These are phyloP conservation scores for Globisporangium iwayamae DNA, from an alignment of 352 stramenopile species.

Conservation along the genomic window DNA sequence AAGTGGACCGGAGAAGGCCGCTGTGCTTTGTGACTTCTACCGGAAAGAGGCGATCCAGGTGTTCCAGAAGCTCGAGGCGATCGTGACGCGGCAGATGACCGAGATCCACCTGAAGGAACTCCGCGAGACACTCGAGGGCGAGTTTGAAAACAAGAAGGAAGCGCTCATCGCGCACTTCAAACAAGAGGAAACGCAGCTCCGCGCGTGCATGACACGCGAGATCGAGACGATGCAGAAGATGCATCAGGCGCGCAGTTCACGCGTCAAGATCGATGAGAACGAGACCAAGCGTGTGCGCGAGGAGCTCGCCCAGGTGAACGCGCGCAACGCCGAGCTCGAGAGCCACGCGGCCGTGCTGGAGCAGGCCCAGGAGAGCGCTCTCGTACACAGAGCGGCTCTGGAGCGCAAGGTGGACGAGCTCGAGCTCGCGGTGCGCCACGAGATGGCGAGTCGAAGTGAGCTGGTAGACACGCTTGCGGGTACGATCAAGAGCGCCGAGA, in stretches of 20 bases:
- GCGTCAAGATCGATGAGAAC: constrained; percentile 63
- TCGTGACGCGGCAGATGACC: constrained; percentile 48
- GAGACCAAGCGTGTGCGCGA: constrained; percentile 52
- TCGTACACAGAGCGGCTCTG: constrained; percentile 32
- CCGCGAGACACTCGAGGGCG: constrained; percentile 46
- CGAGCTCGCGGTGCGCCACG: constrained; percentile 46
- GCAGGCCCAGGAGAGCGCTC: constrained; percentile 32
- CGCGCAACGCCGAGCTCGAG: constrained; percentile 40
- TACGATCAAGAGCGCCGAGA: constrained; percentile 51
- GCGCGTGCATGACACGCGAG: constrained; percentile 50
- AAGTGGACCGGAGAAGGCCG: constrained; percentile 45
- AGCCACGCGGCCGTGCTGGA: constrained; percentile 41
- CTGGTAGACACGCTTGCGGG: constrained; percentile 68
- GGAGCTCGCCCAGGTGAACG: constrained; percentile 32
- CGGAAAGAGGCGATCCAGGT: constrained; percentile 44
- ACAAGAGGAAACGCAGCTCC: constrained; percentile 58
- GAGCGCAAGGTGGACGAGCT: constrained; percentile 49
- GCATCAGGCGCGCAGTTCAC: constrained; percentile 46
- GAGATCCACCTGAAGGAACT: constrained; percentile 51
- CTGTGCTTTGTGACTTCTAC: constrained; percentile 59
- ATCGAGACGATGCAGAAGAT: constrained; percentile 71
- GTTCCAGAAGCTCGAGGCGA: constrained; percentile 50
- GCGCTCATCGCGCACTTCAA: constrained; percentile 64
- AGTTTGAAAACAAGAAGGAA: constrained; percentile 58
- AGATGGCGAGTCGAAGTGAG: constrained; percentile 64